phyloP scores from a whole-genome alignment of 2,329 filamentous ascomycete species.

The Lasiodiplodia hormozganensis region DNA sequence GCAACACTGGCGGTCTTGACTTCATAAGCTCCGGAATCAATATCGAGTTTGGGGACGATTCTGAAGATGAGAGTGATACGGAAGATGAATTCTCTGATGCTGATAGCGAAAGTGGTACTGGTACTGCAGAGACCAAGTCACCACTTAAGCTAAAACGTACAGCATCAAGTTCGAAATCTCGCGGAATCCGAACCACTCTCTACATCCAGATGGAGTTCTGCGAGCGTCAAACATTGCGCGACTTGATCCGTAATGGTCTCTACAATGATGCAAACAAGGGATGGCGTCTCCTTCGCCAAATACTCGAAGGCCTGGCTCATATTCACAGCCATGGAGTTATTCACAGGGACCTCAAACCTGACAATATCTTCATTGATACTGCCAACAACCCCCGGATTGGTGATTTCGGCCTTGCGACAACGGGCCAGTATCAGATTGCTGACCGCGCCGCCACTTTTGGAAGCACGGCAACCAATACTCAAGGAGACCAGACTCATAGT shows the following conservation, averaged over 20 bases:
- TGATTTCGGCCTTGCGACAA: conserved; percentile 94
- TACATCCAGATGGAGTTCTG: conserved; percentile 99
- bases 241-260: conserved; percentile 80
- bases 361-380: conserved; percentile 96
- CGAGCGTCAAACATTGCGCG: conserved; percentile 88
- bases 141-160: conserved; percentile 46
- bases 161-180: conserved; percentile 55
- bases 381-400: conserved; percentile 93
- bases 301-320: conserved; percentile 86
- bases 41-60: conserved; percentile 75
- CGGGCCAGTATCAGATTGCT: conserved; percentile 72
- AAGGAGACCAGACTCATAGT: conserved; percentile 71
- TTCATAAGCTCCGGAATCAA: conserved; percentile 89
- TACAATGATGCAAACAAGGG: conserved; percentile 77
- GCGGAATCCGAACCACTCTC: conserved; percentile 72
- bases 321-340: conserved; percentile 93
- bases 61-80: conserved; percentile 45
- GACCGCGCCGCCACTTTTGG: conserved; percentile 57
- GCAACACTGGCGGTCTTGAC: conserved; percentile 79
- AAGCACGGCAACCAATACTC: conserved; percentile 38
- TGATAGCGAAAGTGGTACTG: conserved; percentile 54
- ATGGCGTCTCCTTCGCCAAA: conserved; percentile 90
- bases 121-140: conserved; percentile 43
- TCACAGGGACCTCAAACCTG: conserved; percentile 93
- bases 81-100: conserved; percentile 46